Base-by-base conservation (phyloP, 2,329 filamentous ascomycete species). In the Claviceps purpurea region DNA sequence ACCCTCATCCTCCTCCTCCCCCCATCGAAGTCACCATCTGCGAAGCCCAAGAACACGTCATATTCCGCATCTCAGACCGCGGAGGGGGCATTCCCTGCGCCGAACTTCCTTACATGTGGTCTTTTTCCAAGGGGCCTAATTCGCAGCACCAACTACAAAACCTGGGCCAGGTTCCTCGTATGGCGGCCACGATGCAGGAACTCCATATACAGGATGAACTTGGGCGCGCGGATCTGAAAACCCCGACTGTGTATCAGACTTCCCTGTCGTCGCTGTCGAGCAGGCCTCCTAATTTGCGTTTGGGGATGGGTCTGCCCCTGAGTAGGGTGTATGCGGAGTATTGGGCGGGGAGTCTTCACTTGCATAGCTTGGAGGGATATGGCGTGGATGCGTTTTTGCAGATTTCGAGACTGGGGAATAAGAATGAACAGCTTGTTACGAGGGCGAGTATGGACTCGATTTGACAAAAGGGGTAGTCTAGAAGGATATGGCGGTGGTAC, bases 321-420 rank as follows among this genome's bases (percentile, higher is more conserved):
- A 95, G 90, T 61, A 81, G 89, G 56, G 87, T 97, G 2, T 98
- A 97, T 67, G 89, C 91, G 30, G 91, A 97, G 68, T 97, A 97
- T 68, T 98, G 93, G 93, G 93, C 93, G 2, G 93, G 93, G 24
- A 93, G 81, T 60, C 72, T 98, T 8, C 87, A 95, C 61, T 68
- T 97, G 54, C 91, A 97, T 65, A 96, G 87, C 62, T 72, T 98
- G 7, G 91, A 96, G 64, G 94, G 93, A 0, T 97, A 96, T 65
- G 93, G 93, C 14, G 89, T 94, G 6, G 93, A 98, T 70, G 90
- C 87, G 0, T 98, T 98, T 63, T 70, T 98, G 56, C 90, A 97
- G 65, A 95, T 98, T 55, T 95, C 89, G 5, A 94, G 95, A 66
- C 74, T 98, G 53, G 93, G 93, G 20, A 98, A 98, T 67, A 96